Base-by-base conservation (phyloP, 2,329 filamentous ascomycete species). In the Diaporthe citri region DNA sequence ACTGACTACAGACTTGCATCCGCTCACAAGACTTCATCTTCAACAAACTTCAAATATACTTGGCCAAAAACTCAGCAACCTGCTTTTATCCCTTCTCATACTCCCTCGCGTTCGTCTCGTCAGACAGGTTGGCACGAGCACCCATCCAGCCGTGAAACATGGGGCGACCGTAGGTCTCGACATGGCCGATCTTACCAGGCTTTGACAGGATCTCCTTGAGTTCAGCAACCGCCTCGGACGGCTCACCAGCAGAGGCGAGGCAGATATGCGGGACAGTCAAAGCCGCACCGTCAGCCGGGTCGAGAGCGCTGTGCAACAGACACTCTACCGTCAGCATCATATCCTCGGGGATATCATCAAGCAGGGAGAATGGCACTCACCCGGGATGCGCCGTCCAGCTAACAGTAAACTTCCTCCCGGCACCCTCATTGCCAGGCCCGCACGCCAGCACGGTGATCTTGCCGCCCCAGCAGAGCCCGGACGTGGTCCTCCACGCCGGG, bases 111-210 rank as follows among this genome's bases (percentile, higher is more conserved):
- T 86, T 86, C 57, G 83, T 84, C 74, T 85, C 82, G 41, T 87
- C 82, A 15, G 85, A 82, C 15, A 90, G 79, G 69, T 90, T 82
- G 1, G 86, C 84, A 34, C 89, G 82, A 1, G 89, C 88, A 9
- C 87, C 88, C 89, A 91, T 91, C 87, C 88, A 91, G n/a, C 89
- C 89, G 78, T 91, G 89, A 78, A 85, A 84, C 85, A 89, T 89
- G 69, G 81, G 85, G 6, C 71, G 74, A 1, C 75, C 70, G 77
- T 88, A 90, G 1, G 83, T 89, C 78, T 89, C 87, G 20, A 90
- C 85, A 74, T 86, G 79, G 22, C 86, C 83, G 1, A 79, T 80
- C 72, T 84, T 83, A 9, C 80, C 85, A 12, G 83, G 82, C n/a
- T 81, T 84, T 52, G 82, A 82, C 34, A 90, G 77, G 9, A 85